Conservation (phyloP, 768 basidiomycete genomes). For the Cubamyces lactineus region DNA sequence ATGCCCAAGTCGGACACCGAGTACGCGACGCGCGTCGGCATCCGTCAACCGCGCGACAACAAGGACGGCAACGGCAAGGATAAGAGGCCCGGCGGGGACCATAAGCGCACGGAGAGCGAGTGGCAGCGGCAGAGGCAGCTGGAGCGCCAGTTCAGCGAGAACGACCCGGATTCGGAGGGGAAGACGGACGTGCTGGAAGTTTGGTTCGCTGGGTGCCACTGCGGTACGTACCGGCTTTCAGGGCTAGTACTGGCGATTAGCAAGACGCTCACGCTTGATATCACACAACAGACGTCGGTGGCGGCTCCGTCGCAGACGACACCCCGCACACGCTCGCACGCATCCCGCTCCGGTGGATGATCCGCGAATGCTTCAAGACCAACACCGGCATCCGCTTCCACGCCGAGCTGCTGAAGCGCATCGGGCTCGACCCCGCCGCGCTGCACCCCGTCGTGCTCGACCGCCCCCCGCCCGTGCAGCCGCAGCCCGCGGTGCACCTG, state of each 20-base stretch:
- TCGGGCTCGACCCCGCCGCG: constrained; percentile 37
- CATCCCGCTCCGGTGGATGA: constrained; percentile 66
- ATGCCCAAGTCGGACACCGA: constrained; percentile 40
- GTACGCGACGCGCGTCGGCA: constrained; percentile 15
- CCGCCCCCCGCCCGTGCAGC: constrained; percentile 30
- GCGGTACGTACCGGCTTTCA: constrained; percentile 47
- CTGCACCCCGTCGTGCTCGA: constrained; percentile 33
- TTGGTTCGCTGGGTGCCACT: constrained; percentile 80
- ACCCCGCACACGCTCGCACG: constrained; percentile 63
- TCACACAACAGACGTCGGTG: constrained; percentile 63
- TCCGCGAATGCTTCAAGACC: constrained; percentile 55
- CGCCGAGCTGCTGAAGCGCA: constrained; percentile 33
- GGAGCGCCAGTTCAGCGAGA: constrained; percentile 48
- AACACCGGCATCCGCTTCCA: constrained; percentile 45
- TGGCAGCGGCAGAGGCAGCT: constrained; percentile 20
- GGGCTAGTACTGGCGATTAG: too few species aligned
- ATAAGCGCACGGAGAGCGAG: constrained; percentile 35
- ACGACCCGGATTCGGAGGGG: constrained; percentile 28
- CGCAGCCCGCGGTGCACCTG: constrained; percentile 14
- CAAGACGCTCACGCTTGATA: background rate
- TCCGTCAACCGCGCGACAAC: background rate
- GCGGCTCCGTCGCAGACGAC: constrained; percentile 65
- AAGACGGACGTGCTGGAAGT: constrained; percentile 73
- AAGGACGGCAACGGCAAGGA: constrained; percentile 2
- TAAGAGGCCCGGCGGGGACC: background rate